Evolutionary conservation across 2,329 filamentous ascomycete genomes (phyloP).

Genomic region (Ophiocordyceps australis): DNA sequence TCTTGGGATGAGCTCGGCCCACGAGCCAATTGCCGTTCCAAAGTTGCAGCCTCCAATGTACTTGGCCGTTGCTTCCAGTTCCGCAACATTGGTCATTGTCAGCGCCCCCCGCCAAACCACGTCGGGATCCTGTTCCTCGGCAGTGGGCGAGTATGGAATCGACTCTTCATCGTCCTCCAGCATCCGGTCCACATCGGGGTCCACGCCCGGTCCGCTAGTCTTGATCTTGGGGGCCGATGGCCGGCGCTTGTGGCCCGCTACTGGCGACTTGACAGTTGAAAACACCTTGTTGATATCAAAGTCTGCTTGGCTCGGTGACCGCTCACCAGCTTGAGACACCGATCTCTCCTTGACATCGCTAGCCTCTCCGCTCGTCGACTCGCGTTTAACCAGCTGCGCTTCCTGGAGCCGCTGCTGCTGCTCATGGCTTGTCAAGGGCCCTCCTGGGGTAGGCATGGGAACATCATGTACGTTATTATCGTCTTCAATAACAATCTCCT

Average conservation of each 20-base stretch:
- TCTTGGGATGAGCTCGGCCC: constrained; percentile 58
- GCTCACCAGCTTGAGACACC: constrained; percentile 23
- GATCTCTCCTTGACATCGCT: constrained; percentile 13
- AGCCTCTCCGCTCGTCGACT: constrained; percentile 11
- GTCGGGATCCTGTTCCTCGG: constrained; percentile 47
- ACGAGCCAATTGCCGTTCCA: constrained; percentile 38
- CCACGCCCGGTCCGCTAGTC: constrained; percentile 44
- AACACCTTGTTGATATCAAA: constrained; percentile 83
- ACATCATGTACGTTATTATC: constrained; percentile 32
- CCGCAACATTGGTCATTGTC: constrained; percentile 59
- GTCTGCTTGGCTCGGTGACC: constrained; percentile 35
- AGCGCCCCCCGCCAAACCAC: constrained; percentile 64
- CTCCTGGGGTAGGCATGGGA: constrained; percentile 10
- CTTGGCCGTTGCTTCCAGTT: constrained; percentile 60
- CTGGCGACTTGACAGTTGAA: constrained; percentile 63
- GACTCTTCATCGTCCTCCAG: constrained; percentile 68
- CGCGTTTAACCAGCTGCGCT: constrained; percentile 17
- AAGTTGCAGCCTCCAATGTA: constrained; percentile 76
- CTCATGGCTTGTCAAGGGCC: no score
- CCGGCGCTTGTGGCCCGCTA: constrained; percentile 25
- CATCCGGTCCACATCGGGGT: constrained; percentile 80
- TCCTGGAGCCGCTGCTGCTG: no score
- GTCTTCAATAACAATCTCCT: constrained; percentile 73
- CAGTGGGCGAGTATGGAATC: constrained; percentile 67
- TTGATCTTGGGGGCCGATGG: constrained; percentile 26